A percentile compares a stretch with the other conserved stretches of the same genome.
Evolutionary conservation across 2,329 filamentous ascomycete genomes (phyloP).

Genomic region (Neurospora crassa): DNA sequence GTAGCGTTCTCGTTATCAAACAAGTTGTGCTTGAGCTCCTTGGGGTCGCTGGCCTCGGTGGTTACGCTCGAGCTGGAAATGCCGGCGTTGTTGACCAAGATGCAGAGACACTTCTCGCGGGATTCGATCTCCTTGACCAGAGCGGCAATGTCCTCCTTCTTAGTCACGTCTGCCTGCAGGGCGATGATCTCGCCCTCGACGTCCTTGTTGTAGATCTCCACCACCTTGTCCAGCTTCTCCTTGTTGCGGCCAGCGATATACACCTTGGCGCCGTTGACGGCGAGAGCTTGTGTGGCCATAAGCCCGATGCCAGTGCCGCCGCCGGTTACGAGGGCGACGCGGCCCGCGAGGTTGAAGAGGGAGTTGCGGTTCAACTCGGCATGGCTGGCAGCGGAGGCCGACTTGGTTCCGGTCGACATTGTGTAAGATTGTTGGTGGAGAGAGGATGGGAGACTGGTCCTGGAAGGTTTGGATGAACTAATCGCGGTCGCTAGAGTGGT

Average conservation of each 20-base stretch:
- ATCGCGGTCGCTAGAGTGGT: background rate
- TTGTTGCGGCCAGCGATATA: constrained; percentile 59
- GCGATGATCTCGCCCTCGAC: constrained; percentile 46
- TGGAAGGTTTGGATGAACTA: background rate
- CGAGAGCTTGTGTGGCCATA: constrained; percentile 27
- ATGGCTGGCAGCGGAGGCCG: constrained; percentile 20
- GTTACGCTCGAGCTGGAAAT: constrained; percentile 47
- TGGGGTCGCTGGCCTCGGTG: constrained; percentile 41
- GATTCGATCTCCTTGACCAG: constrained; percentile 48
- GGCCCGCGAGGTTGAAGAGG: constrained; percentile 37
- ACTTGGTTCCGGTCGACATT: constrained; percentile 19
- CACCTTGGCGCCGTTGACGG: constrained; percentile 57
- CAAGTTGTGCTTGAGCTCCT: constrained; percentile 47
- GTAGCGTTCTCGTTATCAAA: constrained; percentile 53
- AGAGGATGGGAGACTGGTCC: background rate
- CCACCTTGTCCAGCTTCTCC: constrained; percentile 52
- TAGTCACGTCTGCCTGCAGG: constrained; percentile 52
- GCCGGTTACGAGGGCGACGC: constrained; percentile 33
- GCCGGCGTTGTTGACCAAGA: constrained; percentile 62
- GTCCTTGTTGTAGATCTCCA: constrained; percentile 46
- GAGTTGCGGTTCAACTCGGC: constrained; percentile 30
- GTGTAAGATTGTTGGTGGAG: constrained; percentile 5
- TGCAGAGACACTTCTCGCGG: constrained; percentile 48
- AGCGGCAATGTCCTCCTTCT: constrained; percentile 47
- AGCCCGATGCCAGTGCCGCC: constrained; percentile 25